A percentile compares a stretch with the other conserved stretches of the same genome.
Conservation (phyloP, 495 filamentous ascomycete species). For the Cladorrhinum samala region DNA sequence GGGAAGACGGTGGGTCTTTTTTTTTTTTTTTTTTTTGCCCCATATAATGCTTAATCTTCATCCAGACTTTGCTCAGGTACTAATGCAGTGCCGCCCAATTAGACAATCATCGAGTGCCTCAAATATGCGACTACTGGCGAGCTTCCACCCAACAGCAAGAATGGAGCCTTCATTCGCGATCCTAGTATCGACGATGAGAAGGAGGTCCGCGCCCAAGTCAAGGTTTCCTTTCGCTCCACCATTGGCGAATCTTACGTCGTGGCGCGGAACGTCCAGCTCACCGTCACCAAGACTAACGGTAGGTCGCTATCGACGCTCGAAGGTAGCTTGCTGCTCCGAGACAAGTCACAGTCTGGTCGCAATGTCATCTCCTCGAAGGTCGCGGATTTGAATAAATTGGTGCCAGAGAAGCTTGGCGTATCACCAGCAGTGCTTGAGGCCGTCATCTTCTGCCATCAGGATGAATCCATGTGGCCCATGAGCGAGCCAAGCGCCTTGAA, state of each 20-base stretch:
- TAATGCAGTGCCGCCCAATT: neutral
- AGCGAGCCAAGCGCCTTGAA: constrained; percentile 80
- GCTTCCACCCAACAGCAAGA: constrained; percentile 86
- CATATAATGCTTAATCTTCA: too few species aligned
- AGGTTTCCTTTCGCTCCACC: constrained; percentile 74
- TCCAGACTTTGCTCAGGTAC: neutral
- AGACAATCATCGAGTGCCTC: constrained; percentile 96
- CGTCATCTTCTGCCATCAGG: constrained; percentile 98
- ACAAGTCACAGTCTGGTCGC: constrained; percentile 54
- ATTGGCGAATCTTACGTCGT: constrained; percentile 71
- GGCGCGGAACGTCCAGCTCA: constrained; percentile 75
- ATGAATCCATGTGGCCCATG: constrained; percentile 97
- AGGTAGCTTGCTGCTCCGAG: constrained; percentile 62
- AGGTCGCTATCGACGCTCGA: constrained; percentile 74
- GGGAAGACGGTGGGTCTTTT: constrained; percentile 63
- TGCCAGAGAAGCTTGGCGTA: constrained; percentile 85
- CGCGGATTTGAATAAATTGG: constrained; percentile 70
- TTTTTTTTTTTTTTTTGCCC: constrained; percentile 29
- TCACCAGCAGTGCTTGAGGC: constrained; percentile 83
- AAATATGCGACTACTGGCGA: constrained; percentile 97
- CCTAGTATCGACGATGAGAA: constrained; percentile 84
- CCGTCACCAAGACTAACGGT: constrained; percentile 74
- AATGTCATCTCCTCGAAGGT: constrained; percentile 69
- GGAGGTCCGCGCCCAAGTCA: constrained; percentile 86
- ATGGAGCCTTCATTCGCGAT: constrained; percentile 94